These are phyloP conservation scores for Ophiocordyceps camponoti-leonardi DNA, from an alignment of 2,329 filamentous ascomycete genomes.

Conservation along the genomic window DNA sequence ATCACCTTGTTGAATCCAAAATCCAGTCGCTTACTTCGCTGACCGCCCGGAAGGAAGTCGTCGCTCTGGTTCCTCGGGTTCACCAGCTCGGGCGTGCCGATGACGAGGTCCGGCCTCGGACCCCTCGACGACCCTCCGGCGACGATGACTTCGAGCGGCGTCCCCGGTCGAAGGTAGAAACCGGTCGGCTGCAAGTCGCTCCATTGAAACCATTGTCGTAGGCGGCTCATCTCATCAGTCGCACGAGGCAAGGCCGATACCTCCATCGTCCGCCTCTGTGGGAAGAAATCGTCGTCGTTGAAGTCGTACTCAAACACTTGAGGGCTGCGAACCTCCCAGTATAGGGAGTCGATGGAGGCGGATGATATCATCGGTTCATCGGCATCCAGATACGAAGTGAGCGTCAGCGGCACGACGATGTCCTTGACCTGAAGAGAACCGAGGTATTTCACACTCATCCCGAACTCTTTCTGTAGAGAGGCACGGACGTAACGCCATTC, in stretches of 20 bases:
- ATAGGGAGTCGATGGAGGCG: not conserved
- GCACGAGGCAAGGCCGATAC: not conserved
- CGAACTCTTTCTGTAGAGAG: not conserved
- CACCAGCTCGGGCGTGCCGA: slow-evolving; percentile 1
- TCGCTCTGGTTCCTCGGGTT: not conserved
- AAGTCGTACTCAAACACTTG: not conserved
- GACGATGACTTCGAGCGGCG: not conserved
- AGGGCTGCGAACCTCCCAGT: not conserved
- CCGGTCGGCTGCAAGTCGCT: slow-evolving; percentile 1
- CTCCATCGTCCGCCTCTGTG: not conserved
- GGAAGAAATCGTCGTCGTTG: not conserved
- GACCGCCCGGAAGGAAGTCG: not conserved
- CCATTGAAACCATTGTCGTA: slow-evolving; percentile 1
- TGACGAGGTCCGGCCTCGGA: not conserved
- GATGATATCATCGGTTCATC: not conserved
- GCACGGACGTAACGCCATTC: not conserved
- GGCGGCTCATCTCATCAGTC: not conserved
- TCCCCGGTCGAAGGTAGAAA: not conserved
- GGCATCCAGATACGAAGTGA: not conserved
- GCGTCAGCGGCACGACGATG: not conserved
- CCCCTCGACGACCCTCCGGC: not conserved
- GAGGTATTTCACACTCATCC: not conserved
- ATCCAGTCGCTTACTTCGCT: not conserved
- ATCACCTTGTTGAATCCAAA: not conserved
- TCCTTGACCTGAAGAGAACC: not conserved